Evolutionary conservation across 2,329 filamentous ascomycete genomes (phyloP).

Genomic region (Talaromyces sp.): DNA sequence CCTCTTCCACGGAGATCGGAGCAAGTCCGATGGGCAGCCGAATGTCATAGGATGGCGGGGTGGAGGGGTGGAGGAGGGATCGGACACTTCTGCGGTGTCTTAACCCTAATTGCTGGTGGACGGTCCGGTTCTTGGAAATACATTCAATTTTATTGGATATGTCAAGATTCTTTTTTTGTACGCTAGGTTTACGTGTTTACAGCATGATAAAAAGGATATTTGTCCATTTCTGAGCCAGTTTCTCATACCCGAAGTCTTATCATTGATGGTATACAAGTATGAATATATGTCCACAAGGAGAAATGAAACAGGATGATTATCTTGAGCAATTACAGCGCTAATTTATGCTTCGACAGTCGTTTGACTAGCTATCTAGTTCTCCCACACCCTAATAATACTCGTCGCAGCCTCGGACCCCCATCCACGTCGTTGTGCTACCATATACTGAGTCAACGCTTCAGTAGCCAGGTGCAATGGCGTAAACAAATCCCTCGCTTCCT

Average conservation of each 20-base stretch:
- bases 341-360: neutral
- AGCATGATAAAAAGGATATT: neutral
- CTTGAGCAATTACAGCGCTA: neutral
- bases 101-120: neutral
- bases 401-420: conserved; percentile 32
- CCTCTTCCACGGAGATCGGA: conserved; percentile 8
- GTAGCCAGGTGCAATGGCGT: conserved; percentile 41
- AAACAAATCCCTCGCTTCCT: conserved; percentile 42
- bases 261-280: neutral
- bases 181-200: neutral
- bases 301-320: neutral
- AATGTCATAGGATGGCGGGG: neutral
- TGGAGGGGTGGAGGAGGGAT: no score
- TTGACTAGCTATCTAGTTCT: conserved; percentile 14
- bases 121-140: neutral
- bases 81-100: conserved; percentile 12
- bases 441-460: conserved; percentile 37
- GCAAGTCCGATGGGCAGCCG: conserved; percentile 16
- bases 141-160: neutral
- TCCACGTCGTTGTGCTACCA: conserved; percentile 34
- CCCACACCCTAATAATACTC: conserved; percentile 37
- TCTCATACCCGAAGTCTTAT: neutral
- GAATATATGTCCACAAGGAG: neutral
- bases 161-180: neutral
- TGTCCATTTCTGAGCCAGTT: neutral